A percentile compares a stretch with the other conserved stretches of the same genome.
These are phyloP conservation scores for Agroathelia rolfsii DNA, from an alignment of 1,284 basidiomycete species.

Conservation along the genomic window DNA sequence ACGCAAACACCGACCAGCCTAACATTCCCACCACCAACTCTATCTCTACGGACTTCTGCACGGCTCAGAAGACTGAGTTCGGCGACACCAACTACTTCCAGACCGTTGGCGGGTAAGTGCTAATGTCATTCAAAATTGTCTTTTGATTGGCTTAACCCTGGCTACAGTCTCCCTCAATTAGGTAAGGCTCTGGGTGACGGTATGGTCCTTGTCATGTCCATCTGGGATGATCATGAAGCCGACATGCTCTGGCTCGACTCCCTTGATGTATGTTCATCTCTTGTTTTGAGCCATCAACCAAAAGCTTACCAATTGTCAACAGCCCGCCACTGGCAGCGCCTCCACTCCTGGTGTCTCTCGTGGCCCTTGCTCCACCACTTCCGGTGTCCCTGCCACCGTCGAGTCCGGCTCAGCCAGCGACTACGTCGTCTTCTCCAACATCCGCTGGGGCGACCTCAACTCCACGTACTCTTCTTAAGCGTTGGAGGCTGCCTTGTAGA, in stretches of 20 bases:
- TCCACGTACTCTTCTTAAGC: too few relatives aligned
- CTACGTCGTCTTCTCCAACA: too few relatives aligned
- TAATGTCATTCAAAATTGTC: too few relatives aligned
- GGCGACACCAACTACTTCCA: constrained; percentile 27
- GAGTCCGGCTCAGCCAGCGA: constrained; percentile 16
- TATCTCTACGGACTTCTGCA: constrained; percentile 29
- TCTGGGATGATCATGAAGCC: constrained; percentile 29
- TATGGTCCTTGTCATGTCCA: constrained; percentile 52
- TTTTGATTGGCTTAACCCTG: too few relatives aligned
- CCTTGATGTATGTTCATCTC: too few relatives aligned
- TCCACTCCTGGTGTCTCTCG: constrained; percentile 25
- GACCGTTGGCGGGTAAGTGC: constrained; percentile 24
- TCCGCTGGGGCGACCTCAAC: too few relatives aligned
- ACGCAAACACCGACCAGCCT: constrained; percentile 31
- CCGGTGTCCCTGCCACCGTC: constrained; percentile 23
- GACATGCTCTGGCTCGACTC: constrained; percentile 34
- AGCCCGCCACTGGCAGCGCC: constrained; percentile 21
- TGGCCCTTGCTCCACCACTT: constrained; percentile 26
- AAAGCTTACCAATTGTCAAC: constrained; percentile 12
- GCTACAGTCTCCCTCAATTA: constrained; percentile 33
- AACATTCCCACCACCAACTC: constrained; percentile 25
- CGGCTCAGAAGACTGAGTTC: constrained; percentile 27
- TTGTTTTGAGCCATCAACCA: neutral
- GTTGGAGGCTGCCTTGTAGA: too few relatives aligned
- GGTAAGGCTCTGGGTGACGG: constrained; percentile 33